Evolutionary conservation across 1,284 basidiomycete species (phyloP).

Genomic region (Rhodotorula sp.): DNA sequence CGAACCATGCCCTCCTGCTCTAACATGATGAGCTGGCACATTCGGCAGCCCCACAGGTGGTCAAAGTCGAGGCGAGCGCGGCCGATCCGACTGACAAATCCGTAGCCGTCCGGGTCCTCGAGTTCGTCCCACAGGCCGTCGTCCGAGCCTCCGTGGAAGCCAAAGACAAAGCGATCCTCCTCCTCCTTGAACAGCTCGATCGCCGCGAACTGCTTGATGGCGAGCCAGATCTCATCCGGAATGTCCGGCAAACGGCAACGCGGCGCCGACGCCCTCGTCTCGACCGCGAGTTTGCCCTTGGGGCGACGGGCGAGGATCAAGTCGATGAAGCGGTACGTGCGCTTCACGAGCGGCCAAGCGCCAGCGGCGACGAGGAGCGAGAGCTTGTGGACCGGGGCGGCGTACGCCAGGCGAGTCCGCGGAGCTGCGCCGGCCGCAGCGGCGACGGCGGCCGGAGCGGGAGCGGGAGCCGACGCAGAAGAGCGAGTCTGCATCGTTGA

Average conservation of each 20-base stretch:
- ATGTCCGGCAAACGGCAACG: neutral
- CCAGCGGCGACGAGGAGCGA: neutral
- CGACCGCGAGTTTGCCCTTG: neutral
- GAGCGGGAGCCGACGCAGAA: neutral
- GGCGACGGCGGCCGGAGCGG: neutral
- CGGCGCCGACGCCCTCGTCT: too few relatives aligned
- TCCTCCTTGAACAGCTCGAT: neutral
- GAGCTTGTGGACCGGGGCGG: neutral
- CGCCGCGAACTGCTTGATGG: too few relatives aligned
- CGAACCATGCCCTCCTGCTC: neutral
- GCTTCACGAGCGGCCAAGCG: neutral
- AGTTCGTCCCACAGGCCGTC: neutral
- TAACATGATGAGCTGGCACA: too few relatives aligned
- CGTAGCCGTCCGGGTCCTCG: neutral
- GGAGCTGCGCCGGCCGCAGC: neutral
- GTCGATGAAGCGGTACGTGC: neutral
- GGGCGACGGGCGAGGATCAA: neutral
- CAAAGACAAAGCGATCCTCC: neutral
- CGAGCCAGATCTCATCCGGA: neutral
- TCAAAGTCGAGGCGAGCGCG: neutral
- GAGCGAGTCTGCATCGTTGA: too few relatives aligned
- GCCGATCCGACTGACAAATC: neutral
- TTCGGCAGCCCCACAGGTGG: too few relatives aligned
- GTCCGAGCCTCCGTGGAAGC: neutral
- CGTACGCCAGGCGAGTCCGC: neutral